These are phyloP conservation scores for Chaetomidium leptoderma DNA, from an alignment of 495 filamentous ascomycete genomes.

Conservation along the genomic window DNA sequence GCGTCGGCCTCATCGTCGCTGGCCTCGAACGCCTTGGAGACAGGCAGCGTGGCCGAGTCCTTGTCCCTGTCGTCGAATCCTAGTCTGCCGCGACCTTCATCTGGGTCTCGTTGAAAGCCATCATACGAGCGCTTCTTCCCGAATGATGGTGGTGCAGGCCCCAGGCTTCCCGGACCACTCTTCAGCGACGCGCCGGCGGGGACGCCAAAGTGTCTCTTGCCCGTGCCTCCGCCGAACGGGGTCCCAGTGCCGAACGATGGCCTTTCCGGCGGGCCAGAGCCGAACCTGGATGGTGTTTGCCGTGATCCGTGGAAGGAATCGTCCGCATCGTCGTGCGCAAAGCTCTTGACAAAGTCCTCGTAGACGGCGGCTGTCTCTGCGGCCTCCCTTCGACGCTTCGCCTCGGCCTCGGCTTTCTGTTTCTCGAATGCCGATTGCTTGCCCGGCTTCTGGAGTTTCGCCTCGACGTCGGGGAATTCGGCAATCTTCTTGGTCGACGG, in stretches of 20 bases:
- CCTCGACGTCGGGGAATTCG: conserved; percentile 78
- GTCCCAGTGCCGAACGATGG: conserved; percentile 34
- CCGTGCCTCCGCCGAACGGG: conserved; percentile 35
- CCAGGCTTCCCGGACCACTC: conserved; percentile 75
- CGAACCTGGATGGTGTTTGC: conserved; percentile 29
- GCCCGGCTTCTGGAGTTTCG: conserved; percentile 75
- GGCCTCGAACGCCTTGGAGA: conserved; percentile 42
- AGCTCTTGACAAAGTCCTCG: conserved; percentile 86
- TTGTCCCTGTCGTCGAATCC: conserved; percentile 31
- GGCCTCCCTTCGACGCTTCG: conserved; percentile 80
- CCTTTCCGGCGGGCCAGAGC: conserved; percentile 36
- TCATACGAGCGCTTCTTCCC: conserved; percentile 47
- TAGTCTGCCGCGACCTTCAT: conserved; percentile 31
- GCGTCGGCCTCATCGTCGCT: conserved; percentile 44
- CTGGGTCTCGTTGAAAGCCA: conserved; percentile 32
- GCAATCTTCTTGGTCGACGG: conserved; percentile 39
- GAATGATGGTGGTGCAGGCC: conserved; percentile 54
- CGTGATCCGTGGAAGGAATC: conserved; percentile 17
- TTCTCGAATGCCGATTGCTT: conserved; percentile 92
- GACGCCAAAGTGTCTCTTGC: conserved; percentile 47
- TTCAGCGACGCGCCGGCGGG: conserved; percentile 35
- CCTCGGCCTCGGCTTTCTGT: conserved; percentile 88
- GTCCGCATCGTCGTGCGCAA: conserved; percentile 64
- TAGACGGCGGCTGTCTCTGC: conserved; percentile 87
- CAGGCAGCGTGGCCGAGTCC: conserved; percentile 24